A percentile compares a stretch with the other conserved stretches of the same genome.
These are phyloP conservation scores for Dalbergia cochinchinensis DNA, from an alignment of 306 rosid species.

Conservation along the genomic window DNA sequence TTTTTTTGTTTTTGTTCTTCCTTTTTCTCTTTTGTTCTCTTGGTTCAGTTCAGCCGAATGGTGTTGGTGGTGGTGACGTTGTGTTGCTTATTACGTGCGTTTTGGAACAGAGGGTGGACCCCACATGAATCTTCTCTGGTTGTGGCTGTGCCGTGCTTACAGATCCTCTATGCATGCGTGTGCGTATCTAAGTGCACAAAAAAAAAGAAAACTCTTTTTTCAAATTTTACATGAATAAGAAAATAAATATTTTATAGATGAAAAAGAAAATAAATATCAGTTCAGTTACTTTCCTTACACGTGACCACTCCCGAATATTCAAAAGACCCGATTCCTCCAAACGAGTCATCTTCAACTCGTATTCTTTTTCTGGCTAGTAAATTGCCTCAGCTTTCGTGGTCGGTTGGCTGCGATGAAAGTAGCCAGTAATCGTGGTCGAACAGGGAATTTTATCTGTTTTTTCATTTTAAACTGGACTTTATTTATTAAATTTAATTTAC, in stretches of 20 bases:
- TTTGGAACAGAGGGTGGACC: constrained; percentile 16
- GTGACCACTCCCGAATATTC: not conserved
- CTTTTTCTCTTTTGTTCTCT: not conserved
- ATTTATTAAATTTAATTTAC: no score
- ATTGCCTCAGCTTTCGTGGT: no score
- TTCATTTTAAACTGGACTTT: no score
- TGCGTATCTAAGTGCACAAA: constrained; percentile 32
- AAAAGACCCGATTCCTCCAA: no score
- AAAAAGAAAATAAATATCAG: not conserved
- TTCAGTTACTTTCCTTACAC: not conserved
- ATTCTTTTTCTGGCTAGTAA: no score
- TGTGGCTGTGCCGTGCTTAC: constrained; percentile 42
- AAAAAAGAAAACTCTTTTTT: no score
- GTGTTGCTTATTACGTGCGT: not conserved
- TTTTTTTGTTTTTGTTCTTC: not conserved
- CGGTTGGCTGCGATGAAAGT: no score
- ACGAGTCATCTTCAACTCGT: no score
- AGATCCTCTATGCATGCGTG: constrained; percentile 42
- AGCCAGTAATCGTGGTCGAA: no score
- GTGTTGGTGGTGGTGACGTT: not conserved
- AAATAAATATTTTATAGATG: not conserved
- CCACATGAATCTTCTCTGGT: constrained; percentile 48
- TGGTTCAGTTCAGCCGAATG: not conserved
- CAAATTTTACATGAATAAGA: not conserved
- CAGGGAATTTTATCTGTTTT: no score